Base-by-base conservation (phyloP, 345 rosid genomes). In the Pugionium dolabratum region DNA sequence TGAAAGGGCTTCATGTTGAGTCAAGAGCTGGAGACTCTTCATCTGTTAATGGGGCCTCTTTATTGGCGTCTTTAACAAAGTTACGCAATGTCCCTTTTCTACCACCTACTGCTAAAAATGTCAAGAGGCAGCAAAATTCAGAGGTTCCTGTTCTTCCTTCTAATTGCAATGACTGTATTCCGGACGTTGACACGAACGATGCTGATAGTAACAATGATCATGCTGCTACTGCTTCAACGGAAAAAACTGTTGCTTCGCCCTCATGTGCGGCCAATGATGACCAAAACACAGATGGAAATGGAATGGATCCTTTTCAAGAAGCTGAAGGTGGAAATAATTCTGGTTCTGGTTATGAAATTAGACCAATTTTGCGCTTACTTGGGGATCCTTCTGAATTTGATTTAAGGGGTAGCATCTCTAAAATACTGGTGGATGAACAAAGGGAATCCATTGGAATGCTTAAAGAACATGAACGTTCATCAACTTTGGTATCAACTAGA, bases 21-120 rank as follows among this genome's bases (percentile, higher is more conserved):
- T 74, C 96, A 64, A 84, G 90, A 73, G 72, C 99, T 28, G 87
- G 96, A 67, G 97, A 84, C 62, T 79, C 96, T 11, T 86, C 97
- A 50, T 86, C 90, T 79, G 87, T 79, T 81, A 83, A 90, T 32
- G 96, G 95, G 57, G 98, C 95, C 51, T 87, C 97, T 33, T 87
- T 91, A 77, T 77, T 91, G 73, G 92, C 97, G 34, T 93, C 95
- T 73, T 78, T 93, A 56, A 84, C 96, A 34, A 82, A 83, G 77
- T 61, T 73, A 63, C 86, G 67, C 27, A 80, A 85, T 61, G 71
- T 81, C 56, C 79, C 85, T 53, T 81, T 85, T 45, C 75, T 85
- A 68, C 85, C 90, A 6, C 83, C 90, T 26, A 77, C 83, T 59
- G 69, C 80, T 7, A 87, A 85, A 83, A 32, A 79, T 48, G 79